Evolutionary conservation across 345 rosid genomes (phyloP).

Genomic region (Brassica cretica): DNA sequence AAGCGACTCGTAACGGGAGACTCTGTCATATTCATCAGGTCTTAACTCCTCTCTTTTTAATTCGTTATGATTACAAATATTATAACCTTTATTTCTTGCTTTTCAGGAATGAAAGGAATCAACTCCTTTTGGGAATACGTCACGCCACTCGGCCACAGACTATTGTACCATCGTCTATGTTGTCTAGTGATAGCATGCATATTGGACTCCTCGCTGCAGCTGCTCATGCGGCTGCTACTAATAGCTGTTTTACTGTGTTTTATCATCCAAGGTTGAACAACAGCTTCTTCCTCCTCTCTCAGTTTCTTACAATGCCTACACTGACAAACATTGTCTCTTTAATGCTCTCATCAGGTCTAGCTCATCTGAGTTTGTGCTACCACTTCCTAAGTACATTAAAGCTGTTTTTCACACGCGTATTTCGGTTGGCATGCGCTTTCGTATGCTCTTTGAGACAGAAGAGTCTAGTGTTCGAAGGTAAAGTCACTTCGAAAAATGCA

Average conservation of each 20-base stretch:
- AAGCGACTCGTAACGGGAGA: conserved; percentile 48
- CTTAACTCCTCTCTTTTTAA: neutral
- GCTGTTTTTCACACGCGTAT: conserved; percentile 56
- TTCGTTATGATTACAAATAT: neutral
- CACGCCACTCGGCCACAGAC: conserved; percentile 47
- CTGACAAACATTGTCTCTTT: conserved; percentile 9
- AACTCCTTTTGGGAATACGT: conserved; percentile 46
- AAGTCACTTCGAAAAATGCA: conserved; percentile 4
- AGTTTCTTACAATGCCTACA: neutral
- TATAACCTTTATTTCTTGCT: neutral
- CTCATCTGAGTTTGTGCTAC: conserved; percentile 63
- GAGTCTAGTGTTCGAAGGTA: conserved; percentile 70
- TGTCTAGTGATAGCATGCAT: conserved; percentile 52
- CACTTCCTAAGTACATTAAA: conserved; percentile 59
- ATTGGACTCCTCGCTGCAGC: conserved; percentile 51
- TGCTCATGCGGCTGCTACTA: conserved; percentile 47
- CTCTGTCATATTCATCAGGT: conserved; percentile 49
- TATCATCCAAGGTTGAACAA: conserved; percentile 41
- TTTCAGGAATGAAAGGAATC: conserved; percentile 46
- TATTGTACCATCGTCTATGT: conserved; percentile 45
- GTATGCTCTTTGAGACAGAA: conserved; percentile 71
- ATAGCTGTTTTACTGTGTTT: conserved; percentile 45
- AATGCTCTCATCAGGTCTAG: conserved; percentile 48
- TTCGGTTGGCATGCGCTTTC: conserved; percentile 67
- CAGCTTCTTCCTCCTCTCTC: neutral